Base-by-base conservation (phyloP, 2,329 filamentous ascomycete genomes). In the Knoxdaviesia capensis region DNA sequence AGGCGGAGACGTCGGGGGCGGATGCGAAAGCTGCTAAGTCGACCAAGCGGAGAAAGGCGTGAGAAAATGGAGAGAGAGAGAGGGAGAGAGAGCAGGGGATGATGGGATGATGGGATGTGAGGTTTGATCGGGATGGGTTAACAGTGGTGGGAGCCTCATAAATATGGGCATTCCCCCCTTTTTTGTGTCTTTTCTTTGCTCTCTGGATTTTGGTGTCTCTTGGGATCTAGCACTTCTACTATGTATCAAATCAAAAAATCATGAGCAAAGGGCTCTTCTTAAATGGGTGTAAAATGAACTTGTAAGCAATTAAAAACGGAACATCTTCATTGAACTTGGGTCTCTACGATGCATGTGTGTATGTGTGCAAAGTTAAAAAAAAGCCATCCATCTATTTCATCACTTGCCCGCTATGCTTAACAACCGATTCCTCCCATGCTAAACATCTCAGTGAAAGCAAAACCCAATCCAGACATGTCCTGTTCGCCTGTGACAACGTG, bases 1-100 rank as follows among this genome's bases (percentile, higher is more conserved):
- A 51, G 3, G 47, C 54, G 11, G 45, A 49, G 11, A 51, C 54
- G 2, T 51, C 50, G 11, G 51, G 52, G 30, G 34, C n/a, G 5
- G 31, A 28, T 4, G 38, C 29, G 6, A 43, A 9, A 43, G 50
- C 42, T 45, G 31, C n/a, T 9, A 30, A 38, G 31, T 32, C 37
- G 36, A 36, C 36, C 33, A 42, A 37, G 33, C 38, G 38, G 36
- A 37, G 30, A 37, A n/a, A 20, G 20, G 20, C 20, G 20, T 20
- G 20, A 20, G 20, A 20, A 20, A 20, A 20, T 20, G 3, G 20
- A 20, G 20, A 20, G 20, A 20, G 20, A 20, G 20, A 20, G 20
- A 20, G 20, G 3, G 20, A 20, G 20, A 20, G 20, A 20, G 20
- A 20, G 20, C 20, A 20, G 20, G 20, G 20, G 2, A 20, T 20